Base-by-base conservation (phyloP, 2,329 filamentous ascomycete species). In the Ramularia endophylla region DNA sequence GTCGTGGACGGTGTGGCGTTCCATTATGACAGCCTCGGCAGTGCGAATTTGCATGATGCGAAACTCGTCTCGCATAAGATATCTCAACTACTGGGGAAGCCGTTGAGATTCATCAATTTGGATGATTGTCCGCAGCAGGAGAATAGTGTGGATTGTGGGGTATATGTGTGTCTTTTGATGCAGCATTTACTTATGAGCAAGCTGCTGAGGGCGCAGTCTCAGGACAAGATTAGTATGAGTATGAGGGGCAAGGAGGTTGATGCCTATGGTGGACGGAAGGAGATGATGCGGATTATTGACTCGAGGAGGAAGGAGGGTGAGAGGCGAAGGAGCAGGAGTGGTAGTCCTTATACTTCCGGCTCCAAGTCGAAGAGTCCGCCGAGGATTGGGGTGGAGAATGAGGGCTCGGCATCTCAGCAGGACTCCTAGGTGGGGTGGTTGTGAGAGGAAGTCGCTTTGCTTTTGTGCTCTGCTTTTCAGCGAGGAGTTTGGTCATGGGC, bases 111-210 rank as follows among this genome's bases (percentile, higher is more conserved):
- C 60, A 77, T 89, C 57, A 81, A 90, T 62, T 74, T 98, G 40
- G 73, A 83, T 0, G 90, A 97, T 59, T 84, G 80, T 8, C 92
- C 92, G 0, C 85, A 94, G 57, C 92, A 98, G 64, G 83, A 89
- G 54, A 97, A 97, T 53, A 81, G 85, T 18, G 90, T 79, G 59
- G 92, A 98, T 65, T 98, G 92, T 55, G 92, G 92, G 13, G 87
- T 98, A 1, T 97, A 89, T 63, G 92, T 98, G 3, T 97, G 92
- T 64, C 77, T 97, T 51, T 76, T 90, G 48, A 98, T 98, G 89
- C 81, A 88, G 36, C 85, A 95, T 66, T 69, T 98, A n/a, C 74
- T 98, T 13, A 72, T 95, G 37, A 89, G 88, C 65, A 74, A 86
- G 43, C 72, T 98, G 17, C 69, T 98, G 43, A 78, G 76, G 52